Evolutionary conservation across 2,329 filamentous ascomycete genomes (phyloP), one percentile per base, ranked within the genome.

Genomic region (Aureobasidium subglaciale): DNA sequence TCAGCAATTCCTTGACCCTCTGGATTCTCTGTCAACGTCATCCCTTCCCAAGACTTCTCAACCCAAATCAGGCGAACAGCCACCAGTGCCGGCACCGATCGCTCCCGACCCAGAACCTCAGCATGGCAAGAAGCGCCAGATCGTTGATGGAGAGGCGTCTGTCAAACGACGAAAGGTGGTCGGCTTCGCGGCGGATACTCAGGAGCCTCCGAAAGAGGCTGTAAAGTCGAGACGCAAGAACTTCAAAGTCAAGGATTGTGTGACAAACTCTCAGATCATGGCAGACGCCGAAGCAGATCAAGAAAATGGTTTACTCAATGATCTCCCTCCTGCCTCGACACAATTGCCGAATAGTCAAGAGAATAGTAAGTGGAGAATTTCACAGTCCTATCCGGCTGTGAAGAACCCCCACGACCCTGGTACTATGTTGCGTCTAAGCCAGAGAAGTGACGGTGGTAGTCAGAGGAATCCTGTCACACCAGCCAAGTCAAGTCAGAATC

Each of bases 321-420:
- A 58, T 20, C 61, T 61, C 62, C 63, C 43, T 63, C 64, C 46
- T 42, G 61, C 49, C 60, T 64, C 55, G 42, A 64, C 63, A 8
- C 63, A 64, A 37, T 60, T 59, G 29, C 62, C 64, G 59, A 41
- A 54, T 27, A 57, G 52, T 7, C 53, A 58, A 27, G 41, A 49
- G 5, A 10, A 16, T 9, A 37, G n/a, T 4, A 27, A 42, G 27
- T 41, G 37, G 34, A 60, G 48, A 27, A 27, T 42, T 9, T 45
- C 59, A 29, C 73, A 90, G 24, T 78, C 77, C 25, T 95, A 90
- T 63, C 80, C 86, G 1, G 80, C 90, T 11, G 87, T 92, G 20
- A 95, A 95, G 70, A 83, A 92, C 62, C 80, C 85, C 1, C 78
- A 83, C 62, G 82, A 88, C 62, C 78, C 81, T 5, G 77, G 76